phyloP scores from a whole-genome alignment of 1,284 basidiomycete species.

The Ceratobasidium sp. region DNA sequence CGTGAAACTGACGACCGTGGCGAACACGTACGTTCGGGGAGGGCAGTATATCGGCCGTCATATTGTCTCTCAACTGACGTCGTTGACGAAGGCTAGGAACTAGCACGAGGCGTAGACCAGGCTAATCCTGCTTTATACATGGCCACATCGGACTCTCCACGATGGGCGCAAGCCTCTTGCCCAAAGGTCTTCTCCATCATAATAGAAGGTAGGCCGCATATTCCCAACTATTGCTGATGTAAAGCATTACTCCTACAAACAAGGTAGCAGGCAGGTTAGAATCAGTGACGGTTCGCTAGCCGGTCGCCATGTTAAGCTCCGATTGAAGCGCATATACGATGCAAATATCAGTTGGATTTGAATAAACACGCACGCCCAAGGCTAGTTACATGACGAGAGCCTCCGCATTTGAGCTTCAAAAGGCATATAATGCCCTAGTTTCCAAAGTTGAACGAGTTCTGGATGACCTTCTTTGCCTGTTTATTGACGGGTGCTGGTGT shows the following conservation, averaged over 20 bases:
- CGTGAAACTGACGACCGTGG: slow-evolving; percentile 34
- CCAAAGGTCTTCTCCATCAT: background rate
- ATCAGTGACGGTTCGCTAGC: background rate
- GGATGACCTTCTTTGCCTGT: slow-evolving; percentile 38
- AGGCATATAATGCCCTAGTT: too few species aligned
- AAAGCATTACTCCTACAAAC: too few species aligned
- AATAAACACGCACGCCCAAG: background rate
- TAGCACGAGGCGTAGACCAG: background rate
- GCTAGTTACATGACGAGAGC: background rate
- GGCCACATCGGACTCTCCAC: too few species aligned
- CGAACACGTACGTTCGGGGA: slow-evolving; percentile 10
- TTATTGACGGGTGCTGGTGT: slow-evolving; percentile 20
- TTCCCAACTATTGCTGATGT: too few species aligned
- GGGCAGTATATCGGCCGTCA: background rate
- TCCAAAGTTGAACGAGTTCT: slow-evolving; percentile 40
- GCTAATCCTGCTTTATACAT: too few species aligned
- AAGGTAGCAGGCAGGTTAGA: background rate
- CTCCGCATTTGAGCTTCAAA: too few species aligned
- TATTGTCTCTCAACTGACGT: background rate
- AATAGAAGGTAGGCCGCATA: too few species aligned
- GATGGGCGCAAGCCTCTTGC: background rate
- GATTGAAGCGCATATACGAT: slow-evolving; percentile 5
- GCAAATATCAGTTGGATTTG: background rate
- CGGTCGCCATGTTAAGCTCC: background rate
- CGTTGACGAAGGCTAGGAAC: background rate